Base-by-base conservation (phyloP, 495 filamentous ascomycete species). In the Glonium stellatum region DNA sequence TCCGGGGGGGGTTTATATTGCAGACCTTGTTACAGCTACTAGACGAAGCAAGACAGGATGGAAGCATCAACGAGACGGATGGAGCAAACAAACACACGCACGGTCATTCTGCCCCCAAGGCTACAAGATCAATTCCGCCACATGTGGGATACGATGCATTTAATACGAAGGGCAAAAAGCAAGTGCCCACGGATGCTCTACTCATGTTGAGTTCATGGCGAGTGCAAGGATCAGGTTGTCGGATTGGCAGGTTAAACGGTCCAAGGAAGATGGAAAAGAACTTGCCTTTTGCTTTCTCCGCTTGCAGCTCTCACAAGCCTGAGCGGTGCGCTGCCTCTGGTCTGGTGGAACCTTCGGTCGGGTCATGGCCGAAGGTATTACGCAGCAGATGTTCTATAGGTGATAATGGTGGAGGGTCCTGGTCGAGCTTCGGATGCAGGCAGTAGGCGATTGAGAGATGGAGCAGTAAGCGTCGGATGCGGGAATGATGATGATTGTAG, bases 281-380 rank as follows among this genome's bases (percentile, higher is more conserved):
- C 80, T 73, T 62, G 83, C 82, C 77, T 89, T 89, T 73, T 89
- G 86, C 73, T 89, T 89, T 65, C 87, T 80, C 55, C 84, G 77
- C 75, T 89, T 90, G 76, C 87, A 90, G 66, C 81, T 85, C 64
- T 89, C 84, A 71, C 87, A 90, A 39, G 87, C 87, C 58, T 81
- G 80, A 41, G 82, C 82, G 60, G 80, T 84, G 55, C 82, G 77
- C 68, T 84, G 82, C 62, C 82, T 78, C 70, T 84, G 82, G 64
- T 84, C 82, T 60, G 81, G 80, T 59, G 82, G 79, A 57, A 85
- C 82, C 70, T 80, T 83, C 39, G 81, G 82, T 66, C 82, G 79
- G 68, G 79, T 83, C 81, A 84, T 84, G 47, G 42, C 54, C 39
- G 39, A 44, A 4, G 13, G 18, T 39, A 39, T 39, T 39, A 39